Evolutionary conservation across 495 filamentous ascomycete genomes (phyloP).

Genomic region (Jackrogersella minutella): DNA sequence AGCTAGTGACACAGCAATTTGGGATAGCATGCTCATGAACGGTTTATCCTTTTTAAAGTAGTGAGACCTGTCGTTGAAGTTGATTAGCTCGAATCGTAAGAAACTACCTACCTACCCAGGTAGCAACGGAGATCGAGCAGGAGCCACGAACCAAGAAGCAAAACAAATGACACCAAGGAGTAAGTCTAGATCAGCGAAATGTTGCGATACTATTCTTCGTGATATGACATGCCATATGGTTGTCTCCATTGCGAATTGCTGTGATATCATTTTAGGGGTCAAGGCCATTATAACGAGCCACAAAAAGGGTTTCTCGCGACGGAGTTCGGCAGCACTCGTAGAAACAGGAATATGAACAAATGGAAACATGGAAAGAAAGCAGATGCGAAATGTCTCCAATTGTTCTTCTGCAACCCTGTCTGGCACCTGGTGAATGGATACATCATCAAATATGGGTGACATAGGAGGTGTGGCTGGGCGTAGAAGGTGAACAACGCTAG

Average conservation of each 20-base stretch:
- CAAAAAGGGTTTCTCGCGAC: conserved; percentile 37
- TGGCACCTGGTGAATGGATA: conserved; percentile 9
- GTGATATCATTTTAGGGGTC: conserved; percentile 17
- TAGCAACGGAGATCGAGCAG: neutral
- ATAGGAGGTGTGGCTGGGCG: conserved; percentile 12
- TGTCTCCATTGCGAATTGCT: conserved; percentile 27
- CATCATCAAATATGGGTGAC: conserved; percentile 16
- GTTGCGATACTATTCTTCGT: conserved; percentile 30
- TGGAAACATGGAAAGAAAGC: conserved; percentile 36
- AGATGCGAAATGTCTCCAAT: conserved; percentile 32
- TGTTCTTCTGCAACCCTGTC: conserved; percentile 29
- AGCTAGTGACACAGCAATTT: conserved; percentile 31
- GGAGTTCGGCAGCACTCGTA: conserved; percentile 37
- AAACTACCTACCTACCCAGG: neutral
- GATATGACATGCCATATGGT: conserved; percentile 36
- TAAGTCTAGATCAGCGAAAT: conserved; percentile 29
- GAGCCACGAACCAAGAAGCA: conserved; percentile 24
- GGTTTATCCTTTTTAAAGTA: conserved; percentile 37
- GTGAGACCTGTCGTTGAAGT: conserved; percentile 26
- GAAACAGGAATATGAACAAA: conserved; percentile 34
- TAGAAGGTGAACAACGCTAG: conserved; percentile 28
- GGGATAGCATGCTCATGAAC: conserved; percentile 35
- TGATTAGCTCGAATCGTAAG: neutral
- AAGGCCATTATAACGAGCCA: conserved; percentile 42
- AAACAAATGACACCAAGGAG: conserved; percentile 35